Evolutionary conservation across 2,329 filamentous ascomycete genomes (phyloP).

Genomic region (Ophiobolus disseminans): DNA sequence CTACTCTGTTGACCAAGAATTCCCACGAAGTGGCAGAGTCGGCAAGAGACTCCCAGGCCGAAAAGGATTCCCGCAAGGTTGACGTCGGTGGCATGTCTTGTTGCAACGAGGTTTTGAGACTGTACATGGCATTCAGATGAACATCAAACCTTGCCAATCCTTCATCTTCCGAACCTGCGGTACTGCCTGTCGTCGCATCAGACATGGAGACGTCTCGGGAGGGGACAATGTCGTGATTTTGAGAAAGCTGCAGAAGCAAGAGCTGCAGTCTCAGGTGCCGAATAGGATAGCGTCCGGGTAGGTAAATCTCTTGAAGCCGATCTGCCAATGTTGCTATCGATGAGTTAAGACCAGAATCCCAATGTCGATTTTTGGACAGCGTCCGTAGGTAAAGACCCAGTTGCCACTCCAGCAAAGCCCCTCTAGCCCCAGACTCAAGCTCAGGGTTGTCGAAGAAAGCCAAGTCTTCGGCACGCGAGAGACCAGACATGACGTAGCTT

Average conservation of each 20-base stretch:
- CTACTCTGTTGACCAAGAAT: conserved; percentile 55
- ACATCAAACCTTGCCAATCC: conserved; percentile 40
- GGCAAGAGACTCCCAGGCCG: conserved; percentile 49
- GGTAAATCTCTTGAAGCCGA: conserved; percentile 40
- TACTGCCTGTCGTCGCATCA: not conserved
- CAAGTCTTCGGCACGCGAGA: conserved; percentile 60
- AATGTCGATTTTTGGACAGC: conserved; percentile 38
- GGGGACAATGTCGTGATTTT: conserved; percentile 67
- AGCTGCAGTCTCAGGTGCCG: conserved; percentile 37
- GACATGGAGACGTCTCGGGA: conserved; percentile 13
- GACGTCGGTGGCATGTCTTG: conserved; percentile 35
- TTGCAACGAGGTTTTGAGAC: conserved; percentile 54
- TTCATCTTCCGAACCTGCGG: conserved; percentile 35
- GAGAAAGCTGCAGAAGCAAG: conserved; percentile 50
- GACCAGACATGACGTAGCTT: conserved; percentile 51
- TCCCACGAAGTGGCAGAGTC: conserved; percentile 41
- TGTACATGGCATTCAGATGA: conserved; percentile 46
- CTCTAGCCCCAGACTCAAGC: conserved; percentile 39
- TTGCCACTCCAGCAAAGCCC: conserved; percentile 53
- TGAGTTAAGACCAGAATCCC: conserved; percentile 33
- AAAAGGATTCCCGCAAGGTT: conserved; percentile 41
- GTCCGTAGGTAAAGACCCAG: conserved; percentile 41
- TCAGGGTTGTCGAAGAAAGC: conserved; percentile 46
- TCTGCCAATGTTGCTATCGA: conserved; percentile 31
- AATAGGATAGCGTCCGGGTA: conserved; percentile 36